Evolutionary conservation across 176 grass and related monocot species (phyloP).

Genomic region (Urochloa ruziziensis): DNA sequence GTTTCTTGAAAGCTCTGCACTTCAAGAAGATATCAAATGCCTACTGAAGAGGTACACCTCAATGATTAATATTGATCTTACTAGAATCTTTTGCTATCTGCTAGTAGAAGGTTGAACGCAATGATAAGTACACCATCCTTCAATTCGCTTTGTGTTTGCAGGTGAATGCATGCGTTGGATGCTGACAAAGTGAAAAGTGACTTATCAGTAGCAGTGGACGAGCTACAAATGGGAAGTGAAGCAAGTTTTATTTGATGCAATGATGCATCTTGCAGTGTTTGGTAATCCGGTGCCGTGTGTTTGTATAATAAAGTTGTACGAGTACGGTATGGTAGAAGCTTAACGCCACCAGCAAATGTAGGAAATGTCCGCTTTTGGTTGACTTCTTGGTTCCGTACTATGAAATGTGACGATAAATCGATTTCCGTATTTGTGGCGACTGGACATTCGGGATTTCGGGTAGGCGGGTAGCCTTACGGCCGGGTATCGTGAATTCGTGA

Average conservation of each 20-base stretch:
- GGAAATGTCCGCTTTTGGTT: neutral
- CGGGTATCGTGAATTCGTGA: too few species aligned
- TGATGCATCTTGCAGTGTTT: neutral
- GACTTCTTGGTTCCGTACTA: neutral
- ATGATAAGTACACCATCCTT: neutral
- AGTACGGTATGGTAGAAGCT: neutral
- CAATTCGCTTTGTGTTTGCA: constrained; percentile 3
- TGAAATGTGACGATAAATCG: neutral
- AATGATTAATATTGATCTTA: neutral
- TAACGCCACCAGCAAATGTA: neutral
- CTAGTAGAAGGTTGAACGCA: constrained; percentile 8
- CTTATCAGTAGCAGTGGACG: neutral
- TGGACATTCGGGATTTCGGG: too few species aligned
- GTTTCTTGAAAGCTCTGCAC: constrained; percentile 53
- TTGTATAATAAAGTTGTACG: neutral
- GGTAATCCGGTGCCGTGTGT: neutral
- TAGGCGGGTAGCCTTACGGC: too few species aligned
- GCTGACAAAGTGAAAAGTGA: neutral
- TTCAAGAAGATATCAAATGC: constrained; percentile 52
- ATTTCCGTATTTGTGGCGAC: too few species aligned
- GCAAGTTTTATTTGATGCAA: neutral
- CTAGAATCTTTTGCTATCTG: neutral
- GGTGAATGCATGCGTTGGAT: constrained; percentile 3
- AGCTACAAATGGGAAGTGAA: neutral
- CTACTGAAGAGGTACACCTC: constrained; percentile 54